Percentiles rank a stretch among this genome's conserved stretches.
These are phyloP conservation scores for Pythium rhizo-oryzae DNA, from an alignment of 352 stramenopile genomes.

Conservation along the genomic window DNA sequence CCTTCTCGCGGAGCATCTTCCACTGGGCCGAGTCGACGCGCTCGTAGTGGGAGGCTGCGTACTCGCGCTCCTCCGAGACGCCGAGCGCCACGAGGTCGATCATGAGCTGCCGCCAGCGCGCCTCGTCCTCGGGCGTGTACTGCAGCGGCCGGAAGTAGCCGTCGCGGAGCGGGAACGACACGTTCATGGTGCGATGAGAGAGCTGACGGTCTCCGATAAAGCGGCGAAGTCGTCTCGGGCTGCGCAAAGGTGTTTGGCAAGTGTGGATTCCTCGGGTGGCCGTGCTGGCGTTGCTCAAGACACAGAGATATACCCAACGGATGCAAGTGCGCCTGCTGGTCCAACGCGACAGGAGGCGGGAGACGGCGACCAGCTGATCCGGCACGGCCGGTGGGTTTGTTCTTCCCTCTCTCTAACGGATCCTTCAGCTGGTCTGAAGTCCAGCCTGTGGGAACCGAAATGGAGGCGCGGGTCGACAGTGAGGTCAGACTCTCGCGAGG, in stretches of 20 bases:
- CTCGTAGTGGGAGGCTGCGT: constrained; percentile 7
- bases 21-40: constrained; percentile 12
- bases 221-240: background rate
- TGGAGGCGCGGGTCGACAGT: no score
- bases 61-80: constrained; percentile 19
- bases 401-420: background rate
- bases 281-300: no score
- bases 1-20: constrained; percentile 26
- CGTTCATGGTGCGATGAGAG: constrained; percentile 20
- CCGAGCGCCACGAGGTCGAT: constrained; percentile 16
- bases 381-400: background rate
- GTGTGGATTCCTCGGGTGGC: no score
- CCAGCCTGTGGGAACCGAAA: no score
- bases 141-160: constrained; percentile 28
- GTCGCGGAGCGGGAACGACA: constrained; percentile 29
- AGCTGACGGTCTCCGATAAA: constrained; percentile 4
- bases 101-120: constrained; percentile 20
- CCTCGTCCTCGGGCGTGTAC: constrained; percentile 16
- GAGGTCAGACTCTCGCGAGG: no score
- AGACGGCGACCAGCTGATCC: no score
- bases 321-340: no score
- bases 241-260: no score
- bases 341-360: no score
- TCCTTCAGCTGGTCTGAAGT: no score
- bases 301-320: no score